Evolutionary conservation across 1,284 basidiomycete genomes (phyloP), one percentile per base, ranked within the genome.

Genomic region (Lignosus rhinocerotis): DNA sequence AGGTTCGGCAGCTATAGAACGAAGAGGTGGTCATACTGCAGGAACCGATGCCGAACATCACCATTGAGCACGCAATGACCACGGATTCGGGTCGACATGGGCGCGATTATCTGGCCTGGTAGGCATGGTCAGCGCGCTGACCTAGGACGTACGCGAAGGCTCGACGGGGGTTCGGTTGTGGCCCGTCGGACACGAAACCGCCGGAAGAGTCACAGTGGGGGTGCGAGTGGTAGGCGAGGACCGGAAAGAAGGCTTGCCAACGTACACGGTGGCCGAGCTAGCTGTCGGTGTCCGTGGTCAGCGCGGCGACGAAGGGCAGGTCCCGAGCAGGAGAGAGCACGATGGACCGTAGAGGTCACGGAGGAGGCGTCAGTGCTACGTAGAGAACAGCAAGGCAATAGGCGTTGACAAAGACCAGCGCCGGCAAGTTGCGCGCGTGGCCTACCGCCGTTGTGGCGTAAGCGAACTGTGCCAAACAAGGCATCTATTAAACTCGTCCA

Each of bases 381-480:
- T n/a, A 39, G 14, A 14, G 6, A 39, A 12, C 36, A 39, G 36
- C 36, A 39, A 14, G n/a, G 36, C n/a, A 10, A 14, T 6, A 14
- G n/a, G 25, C 25, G 25, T 25, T n/a, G 36, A 39, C 36, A 14
- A 39, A n/a, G 14, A 14, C 36, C 14, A 1, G 36, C 36, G 12
- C 41, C 34, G 4, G 12, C n/a, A 19, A 19, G 7, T 31, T 38
- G 36, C 36, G 36, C n/a, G 36, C 36, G 42, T 30, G 48, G 43
- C 34, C 30, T 38, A 31, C 21, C 36, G 12, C 34, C 58, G 31
- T 52, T 55, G 53, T 59, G 58, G 53, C 58, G 53, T 39, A 30
- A 16, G 43, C 58, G 41, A 44, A 34, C 34, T 47, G 16, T 39
- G 47, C 53, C 31, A 36, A 43, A 30, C 21, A 42, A 9, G 45